Conservation (phyloP, 2,329 filamentous ascomycete genomes). For the Cladosporium halotolerans region DNA sequence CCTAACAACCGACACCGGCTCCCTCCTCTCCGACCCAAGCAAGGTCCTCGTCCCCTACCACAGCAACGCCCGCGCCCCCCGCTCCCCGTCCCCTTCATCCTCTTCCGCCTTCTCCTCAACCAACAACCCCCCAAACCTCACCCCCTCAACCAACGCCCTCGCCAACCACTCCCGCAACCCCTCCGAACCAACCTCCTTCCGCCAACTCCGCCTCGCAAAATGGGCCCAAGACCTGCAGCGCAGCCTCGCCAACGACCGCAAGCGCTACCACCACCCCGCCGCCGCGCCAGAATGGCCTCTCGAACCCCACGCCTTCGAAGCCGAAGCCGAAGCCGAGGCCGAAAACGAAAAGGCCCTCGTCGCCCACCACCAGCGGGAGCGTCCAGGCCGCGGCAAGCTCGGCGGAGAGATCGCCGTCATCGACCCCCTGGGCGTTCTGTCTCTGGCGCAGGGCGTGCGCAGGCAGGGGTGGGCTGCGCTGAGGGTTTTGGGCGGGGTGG, state of each 20-base stretch:
- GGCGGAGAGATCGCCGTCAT: constrained; percentile 34
- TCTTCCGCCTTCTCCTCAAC: background rate
- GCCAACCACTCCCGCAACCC: constrained; percentile 32
- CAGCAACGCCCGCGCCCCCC: constrained; percentile 27
- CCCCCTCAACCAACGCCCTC: constrained; percentile 44
- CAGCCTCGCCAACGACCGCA: constrained; percentile 67
- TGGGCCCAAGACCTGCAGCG: constrained; percentile 79
- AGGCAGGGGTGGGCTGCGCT: constrained; percentile 61
- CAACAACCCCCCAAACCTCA: background rate
- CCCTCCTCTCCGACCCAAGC: constrained; percentile 24
- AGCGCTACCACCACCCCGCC: constrained; percentile 49
- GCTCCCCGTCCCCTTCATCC: constrained; percentile 30
- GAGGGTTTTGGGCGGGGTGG: constrained; percentile 67
- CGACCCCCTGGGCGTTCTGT: constrained; percentile 74
- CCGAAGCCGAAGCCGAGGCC: constrained; percentile 53
- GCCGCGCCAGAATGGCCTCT: constrained; percentile 50
- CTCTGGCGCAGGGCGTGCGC: constrained; percentile 54
- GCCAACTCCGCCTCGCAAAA: constrained; percentile 66
- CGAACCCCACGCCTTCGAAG: constrained; percentile 52
- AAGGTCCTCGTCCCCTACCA: constrained; percentile 28
- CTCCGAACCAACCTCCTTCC: constrained; percentile 49
- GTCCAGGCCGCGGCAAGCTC: constrained; percentile 24
- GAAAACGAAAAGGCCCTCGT: constrained; percentile 18
- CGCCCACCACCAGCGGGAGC: background rate
- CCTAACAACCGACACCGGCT: constrained; percentile 21